Evolutionary conservation across 176 grass and related monocot genomes (phyloP), one percentile per base, ranked within the genome.

Genomic region (Poa annua): DNA sequence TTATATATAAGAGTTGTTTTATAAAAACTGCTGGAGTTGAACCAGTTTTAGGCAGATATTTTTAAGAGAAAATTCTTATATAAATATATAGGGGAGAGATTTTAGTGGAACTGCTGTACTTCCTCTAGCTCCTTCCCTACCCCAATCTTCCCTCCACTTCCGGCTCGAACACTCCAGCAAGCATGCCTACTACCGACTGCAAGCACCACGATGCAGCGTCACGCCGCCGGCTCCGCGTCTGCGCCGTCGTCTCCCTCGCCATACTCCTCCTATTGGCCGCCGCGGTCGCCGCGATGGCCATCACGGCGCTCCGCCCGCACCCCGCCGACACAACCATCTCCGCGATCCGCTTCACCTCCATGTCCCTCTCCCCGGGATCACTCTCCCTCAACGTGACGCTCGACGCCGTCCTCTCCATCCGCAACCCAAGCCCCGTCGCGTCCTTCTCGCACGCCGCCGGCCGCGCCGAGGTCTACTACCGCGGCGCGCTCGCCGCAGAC

Each of bases 381-480:
- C 57, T 60, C 16, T 75, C 59, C 47, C 20, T 86, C 55, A 81
- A 81, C 48, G 78, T 51, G 22, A 86, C 78, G 25, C 4, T 86
- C 47, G 78, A 73, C 17, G 77, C 48, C 24, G 59, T 53, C 69
- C 69, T 86, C 59, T 24, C 69, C 57, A 52, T 86, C 45, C 77
- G 57, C 47, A 86, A 81, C 78, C 78, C 78, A 1, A 81, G 47
- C 59, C 11, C 77, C 11, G 19, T 80, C 24, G 85, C 77, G 5
- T 38, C 85, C 22, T 87, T 87, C 78, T 13, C 49, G 17, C 78
- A 87, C 71, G 70, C 1, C 24, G 34, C 70, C 36, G 78, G 78
- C 32, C 85, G 1, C 52, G 65, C 65, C 25, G 65, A 85, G 52
- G 75, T 79, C 83, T 85, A 76, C 78, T 87, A 81, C 83, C 83